phyloP scores from a whole-genome alignment of 176 grass and related monocot genomes.

The Themeda triandra region DNA sequence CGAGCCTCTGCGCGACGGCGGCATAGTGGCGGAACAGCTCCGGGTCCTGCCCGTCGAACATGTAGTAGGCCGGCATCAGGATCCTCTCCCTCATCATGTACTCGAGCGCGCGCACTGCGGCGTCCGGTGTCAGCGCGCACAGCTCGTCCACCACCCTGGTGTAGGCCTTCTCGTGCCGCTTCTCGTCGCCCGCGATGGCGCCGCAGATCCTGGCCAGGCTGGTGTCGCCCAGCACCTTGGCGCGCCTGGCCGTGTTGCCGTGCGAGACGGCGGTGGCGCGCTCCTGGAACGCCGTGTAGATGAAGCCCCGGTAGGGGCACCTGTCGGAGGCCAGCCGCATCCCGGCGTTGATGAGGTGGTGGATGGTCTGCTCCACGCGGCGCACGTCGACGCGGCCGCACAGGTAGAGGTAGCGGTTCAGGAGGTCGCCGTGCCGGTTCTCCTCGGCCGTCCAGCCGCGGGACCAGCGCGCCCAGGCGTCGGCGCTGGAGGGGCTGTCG shows the following conservation, averaged over 20 bases:
- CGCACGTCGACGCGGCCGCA: constrained; percentile 26
- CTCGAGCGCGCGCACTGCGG: constrained; percentile 22
- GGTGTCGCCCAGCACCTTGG: constrained; percentile 10
- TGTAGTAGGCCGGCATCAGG: constrained; percentile 33
- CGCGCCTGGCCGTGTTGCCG: constrained; percentile 36
- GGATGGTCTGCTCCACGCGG: constrained; percentile 42
- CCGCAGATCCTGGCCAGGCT: constrained; percentile 35
- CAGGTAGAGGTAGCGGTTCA: constrained; percentile 33
- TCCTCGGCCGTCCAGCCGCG: constrained; percentile 64
- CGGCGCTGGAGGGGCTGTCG: constrained; percentile 7
- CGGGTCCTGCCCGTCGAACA: constrained; percentile 41
- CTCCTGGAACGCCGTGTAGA: constrained; percentile 51
- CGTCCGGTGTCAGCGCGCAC: constrained; percentile 28
- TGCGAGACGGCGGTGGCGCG: constrained; percentile 47
- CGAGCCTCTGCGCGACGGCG: constrained; percentile 36
- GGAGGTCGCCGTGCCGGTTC: constrained; percentile 66
- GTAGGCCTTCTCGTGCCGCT: constrained; percentile 48
- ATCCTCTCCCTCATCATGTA: constrained; percentile 45
- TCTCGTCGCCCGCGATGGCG: constrained; percentile 39
- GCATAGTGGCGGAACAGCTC: constrained; percentile 34
- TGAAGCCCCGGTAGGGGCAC: constrained; percentile 40
- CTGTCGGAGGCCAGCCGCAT: constrained; percentile 14
- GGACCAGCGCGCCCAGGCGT: constrained; percentile 41
- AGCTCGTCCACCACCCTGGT: constrained; percentile 33
- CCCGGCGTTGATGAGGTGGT: constrained; percentile 40